Base-by-base conservation (phyloP, 73 alveolate genomes). In the Paraurostyla sp. region DNA sequence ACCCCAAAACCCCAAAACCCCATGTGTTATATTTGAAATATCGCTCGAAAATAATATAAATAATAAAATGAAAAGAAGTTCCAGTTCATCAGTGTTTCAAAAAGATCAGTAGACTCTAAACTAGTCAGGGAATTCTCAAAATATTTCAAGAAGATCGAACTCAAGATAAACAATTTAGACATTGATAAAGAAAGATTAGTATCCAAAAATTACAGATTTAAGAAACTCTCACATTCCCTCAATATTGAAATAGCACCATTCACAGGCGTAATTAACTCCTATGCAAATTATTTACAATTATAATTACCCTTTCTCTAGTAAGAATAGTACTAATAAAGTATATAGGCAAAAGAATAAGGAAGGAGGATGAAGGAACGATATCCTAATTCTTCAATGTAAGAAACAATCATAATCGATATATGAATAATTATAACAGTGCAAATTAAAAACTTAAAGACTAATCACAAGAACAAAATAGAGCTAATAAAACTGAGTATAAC, bases 281-380 rank as follows among this genome's bases (percentile, higher is more conserved):
- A 38, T 41, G 62, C 65, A 69, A 41, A 25, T 69, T n/a, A 69
- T 69, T 22, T 69, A 69, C 23, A 69, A 69, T 29, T 69, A 69
- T 32, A 69, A 69, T 29, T 69, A 69, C 62, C 62, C 84, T 38
- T 69, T 69, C 3, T 69, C 84, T 16, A 11, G 84, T 69, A 69
- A 41, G 62, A 11, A 7, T 38, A 11, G 3, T 11, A 16, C 3
- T 35, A 69, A 11, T 33, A n/a, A 41, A 6, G 13, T 33, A 36
- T 69, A 62, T 69, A 69, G 58, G 23, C 63, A 69, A 69, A 69
- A 69, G 40, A 6, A 38, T 69, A 15, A 32, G 40, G 59, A 36
- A 30, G 40, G 20, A 33, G 23, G 84, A 69, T 69, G 3, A 33
- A n/a, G n/a, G 40, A 38, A 69, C 65, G 13, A 41, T 69, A 35